Evolutionary conservation across 495 filamentous ascomycete genomes (phyloP).

Genomic region (Aspergillus leporis): DNA sequence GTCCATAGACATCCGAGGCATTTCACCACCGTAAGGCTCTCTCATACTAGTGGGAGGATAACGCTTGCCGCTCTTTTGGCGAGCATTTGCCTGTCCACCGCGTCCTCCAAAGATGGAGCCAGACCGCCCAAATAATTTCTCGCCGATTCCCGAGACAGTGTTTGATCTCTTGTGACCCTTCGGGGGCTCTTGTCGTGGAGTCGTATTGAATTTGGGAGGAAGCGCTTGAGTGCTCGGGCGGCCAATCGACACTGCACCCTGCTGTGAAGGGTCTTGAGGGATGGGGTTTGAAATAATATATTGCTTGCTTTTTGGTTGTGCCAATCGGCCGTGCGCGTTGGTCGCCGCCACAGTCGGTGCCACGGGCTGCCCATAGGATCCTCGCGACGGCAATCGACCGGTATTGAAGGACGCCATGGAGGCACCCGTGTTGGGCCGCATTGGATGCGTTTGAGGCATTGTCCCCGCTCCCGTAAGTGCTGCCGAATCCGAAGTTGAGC

Average conservation of each 20-base stretch:
- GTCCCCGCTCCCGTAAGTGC: slow-evolving; percentile 44
- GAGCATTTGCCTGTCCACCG: slow-evolving; percentile 42
- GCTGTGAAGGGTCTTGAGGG: slow-evolving; percentile 47
- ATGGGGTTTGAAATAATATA: slow-evolving; percentile 77
- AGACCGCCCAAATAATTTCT: slow-evolving; percentile 77
- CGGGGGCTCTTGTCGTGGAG: slow-evolving; percentile 45
- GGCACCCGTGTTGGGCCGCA: slow-evolving; percentile 77
- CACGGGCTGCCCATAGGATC: slow-evolving; percentile 86
- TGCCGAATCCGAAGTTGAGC: slow-evolving; percentile 58
- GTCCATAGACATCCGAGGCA: slow-evolving; percentile 74
- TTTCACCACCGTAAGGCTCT: slow-evolving; percentile 53
- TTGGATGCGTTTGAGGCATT: slow-evolving; percentile 48
- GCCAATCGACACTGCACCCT: slow-evolving; percentile 43
- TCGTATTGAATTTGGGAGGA: slow-evolving; percentile 45
- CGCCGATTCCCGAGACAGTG: slow-evolving; percentile 78
- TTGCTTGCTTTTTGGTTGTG: slow-evolving; percentile 76
- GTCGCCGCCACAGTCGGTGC: slow-evolving; percentile 85
- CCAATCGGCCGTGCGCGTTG: slow-evolving; percentile 87
- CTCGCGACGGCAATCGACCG: slow-evolving; percentile 69
- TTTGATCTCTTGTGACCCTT: slow-evolving; percentile 90
- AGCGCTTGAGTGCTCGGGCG: slow-evolving; percentile 60
- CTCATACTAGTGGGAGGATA: slow-evolving; percentile 84
- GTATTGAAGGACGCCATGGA: slow-evolving; percentile 72
- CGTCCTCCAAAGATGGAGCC: slow-evolving; percentile 72
- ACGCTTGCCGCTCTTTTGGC: slow-evolving; percentile 42